These are phyloP conservation scores for Urochloa ruziziensis DNA, from an alignment of 176 grass and related monocot genomes.

Conservation along the genomic window DNA sequence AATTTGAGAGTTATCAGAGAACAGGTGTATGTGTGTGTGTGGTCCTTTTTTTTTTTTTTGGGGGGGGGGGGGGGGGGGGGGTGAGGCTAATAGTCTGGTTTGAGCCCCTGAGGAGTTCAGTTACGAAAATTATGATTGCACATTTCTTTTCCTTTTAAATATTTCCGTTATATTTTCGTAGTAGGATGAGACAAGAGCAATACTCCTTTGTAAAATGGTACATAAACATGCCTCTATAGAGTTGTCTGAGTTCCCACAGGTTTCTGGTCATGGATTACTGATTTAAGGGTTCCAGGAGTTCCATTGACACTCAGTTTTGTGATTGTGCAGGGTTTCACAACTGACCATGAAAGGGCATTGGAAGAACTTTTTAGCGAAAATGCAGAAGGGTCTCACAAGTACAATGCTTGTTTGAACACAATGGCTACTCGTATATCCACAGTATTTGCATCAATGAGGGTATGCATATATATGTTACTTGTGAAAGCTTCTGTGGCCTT, in stretches of 20 bases:
- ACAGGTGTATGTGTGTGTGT: no score
- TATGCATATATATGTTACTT: conserved; percentile 39
- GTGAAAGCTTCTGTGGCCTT: conserved; percentile 5
- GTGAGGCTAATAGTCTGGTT: not conserved
- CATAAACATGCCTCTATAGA: not conserved
- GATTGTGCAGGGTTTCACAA: conserved; percentile 77
- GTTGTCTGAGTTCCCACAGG: not conserved
- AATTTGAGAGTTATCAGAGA: no score
- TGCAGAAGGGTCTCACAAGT: conserved; percentile 76
- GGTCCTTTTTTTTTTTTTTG: no score
- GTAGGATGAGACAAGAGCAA: not conserved
- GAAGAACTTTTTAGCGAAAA: conserved; percentile 99
- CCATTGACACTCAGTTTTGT: not conserved
- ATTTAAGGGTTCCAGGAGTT: conserved; percentile 21
- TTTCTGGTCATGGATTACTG: not conserved
- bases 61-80: no score
- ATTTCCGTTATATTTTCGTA: not conserved
- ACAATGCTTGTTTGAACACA: conserved; percentile 88
- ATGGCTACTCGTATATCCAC: conserved; percentile 94
- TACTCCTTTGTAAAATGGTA: not conserved
- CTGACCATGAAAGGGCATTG: conserved; percentile 93
- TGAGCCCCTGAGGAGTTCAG: not conserved
- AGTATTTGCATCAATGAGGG: conserved; percentile 82
- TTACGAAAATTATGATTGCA: not conserved
- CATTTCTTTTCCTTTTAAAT: not conserved